A percentile compares a stretch with the other conserved stretches of the same genome.
These are phyloP conservation scores for Pulveroboletus sp. DNA, from an alignment of 768 basidiomycete species.

Conservation along the genomic window DNA sequence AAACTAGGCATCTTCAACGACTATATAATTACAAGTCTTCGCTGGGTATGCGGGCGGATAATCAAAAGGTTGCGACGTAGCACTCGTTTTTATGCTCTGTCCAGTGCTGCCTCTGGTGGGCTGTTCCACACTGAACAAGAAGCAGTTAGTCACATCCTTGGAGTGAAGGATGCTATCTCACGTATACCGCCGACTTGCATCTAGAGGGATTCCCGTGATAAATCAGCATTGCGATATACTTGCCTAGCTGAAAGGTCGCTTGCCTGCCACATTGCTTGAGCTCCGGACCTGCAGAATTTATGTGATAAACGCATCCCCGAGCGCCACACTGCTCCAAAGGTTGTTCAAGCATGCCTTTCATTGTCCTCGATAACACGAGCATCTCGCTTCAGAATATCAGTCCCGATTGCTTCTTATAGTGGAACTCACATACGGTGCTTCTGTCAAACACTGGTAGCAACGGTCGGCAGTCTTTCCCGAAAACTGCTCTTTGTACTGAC, in stretches of 20 bases:
- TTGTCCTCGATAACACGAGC: slow-evolving; percentile 23
- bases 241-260: slow-evolving; percentile 1
- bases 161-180: slow-evolving; percentile 22
- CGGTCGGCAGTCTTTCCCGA: slow-evolving; percentile 35
- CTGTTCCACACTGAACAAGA: slow-evolving; percentile 30
- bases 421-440: slow-evolving; percentile 24
- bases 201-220: slow-evolving; percentile 16
- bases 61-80: slow-evolving; percentile 33
- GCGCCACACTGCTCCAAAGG: slow-evolving; percentile 33
- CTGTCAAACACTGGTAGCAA: slow-evolving; percentile 33
- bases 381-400: slow-evolving; percentile 23
- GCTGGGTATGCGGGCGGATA: background rate
- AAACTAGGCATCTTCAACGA: too few relatives aligned
- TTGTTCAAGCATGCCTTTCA: slow-evolving; percentile 31
- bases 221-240: background rate
- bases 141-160: background rate
- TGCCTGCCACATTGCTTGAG: slow-evolving; percentile 39
- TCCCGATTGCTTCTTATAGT: background rate
- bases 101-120: slow-evolving; percentile 40
- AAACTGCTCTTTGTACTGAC: slow-evolving; percentile 26
- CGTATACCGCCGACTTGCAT: slow-evolving; percentile 43
- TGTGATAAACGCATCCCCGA: slow-evolving; percentile 23
- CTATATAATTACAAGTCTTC: too few relatives aligned
- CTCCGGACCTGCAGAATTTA: slow-evolving; percentile 10
- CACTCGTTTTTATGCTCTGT: slow-evolving; percentile 33